These are phyloP conservation scores for Neocallimastix lanati DNA, from an alignment of 192 early-diverging fungal genomes.

Conservation along the genomic window DNA sequence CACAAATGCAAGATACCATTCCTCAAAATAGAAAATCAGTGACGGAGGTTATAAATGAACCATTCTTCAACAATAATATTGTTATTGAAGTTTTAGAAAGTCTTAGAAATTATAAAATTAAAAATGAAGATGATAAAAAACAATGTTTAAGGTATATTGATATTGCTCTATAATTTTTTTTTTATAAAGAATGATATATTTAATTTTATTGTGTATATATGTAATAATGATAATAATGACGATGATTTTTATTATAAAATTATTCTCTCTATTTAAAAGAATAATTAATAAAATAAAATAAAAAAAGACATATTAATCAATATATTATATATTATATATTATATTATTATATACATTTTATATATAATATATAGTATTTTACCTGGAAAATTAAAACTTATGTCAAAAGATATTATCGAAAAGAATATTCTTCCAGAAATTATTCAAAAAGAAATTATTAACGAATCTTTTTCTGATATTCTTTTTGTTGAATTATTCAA, in stretches of 20 bases:
- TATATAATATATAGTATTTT: no score
- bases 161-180: no score
- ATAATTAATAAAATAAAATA: no score
- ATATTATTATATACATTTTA: no score
- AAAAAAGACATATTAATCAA: no score
- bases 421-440: not conserved
- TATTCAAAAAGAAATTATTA: not conserved
- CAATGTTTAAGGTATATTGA: not conserved
- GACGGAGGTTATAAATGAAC: not conserved
- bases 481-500: not conserved
- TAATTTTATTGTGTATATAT: no score
- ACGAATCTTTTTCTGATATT: not conserved
- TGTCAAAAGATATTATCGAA: not conserved
- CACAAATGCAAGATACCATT: not conserved
- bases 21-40: not conserved
- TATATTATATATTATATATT: no score
- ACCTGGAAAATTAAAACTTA: not conserved
- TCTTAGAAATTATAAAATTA: not conserved
- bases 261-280: no score
- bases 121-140: not conserved
- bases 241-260: no score
- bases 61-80: not conserved
- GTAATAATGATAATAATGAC: no score
- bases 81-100: not conserved
- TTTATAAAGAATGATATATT: no score